Base-by-base conservation (phyloP, 2,329 filamentous ascomycete species). In the Ceratocystis eucalypticola region DNA sequence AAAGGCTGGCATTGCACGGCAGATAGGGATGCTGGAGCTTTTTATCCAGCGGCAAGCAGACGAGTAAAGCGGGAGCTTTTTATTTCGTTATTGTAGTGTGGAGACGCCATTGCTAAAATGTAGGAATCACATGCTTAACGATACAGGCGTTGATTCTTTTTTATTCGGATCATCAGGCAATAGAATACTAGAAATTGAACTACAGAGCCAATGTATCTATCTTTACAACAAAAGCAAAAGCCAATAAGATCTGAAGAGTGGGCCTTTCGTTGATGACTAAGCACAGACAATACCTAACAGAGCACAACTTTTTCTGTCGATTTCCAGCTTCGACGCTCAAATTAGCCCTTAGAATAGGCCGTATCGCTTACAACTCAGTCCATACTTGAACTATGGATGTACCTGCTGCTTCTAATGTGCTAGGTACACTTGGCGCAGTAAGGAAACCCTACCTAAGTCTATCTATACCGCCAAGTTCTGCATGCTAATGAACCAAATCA, bases 11-110 rank as follows among this genome's bases (percentile, higher is more conserved):
- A 84, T 86, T 69, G 88, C 88, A 67, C 82, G 83, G 73, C 88
- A 85, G 77, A 79, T 80, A 66, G 80, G 80, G 8, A 75, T 92
- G 12, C 73, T 95, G 37, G 88, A 91, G 72, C 76, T 90, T 33
- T 95, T 95, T 69, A 65, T 78, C 65, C 72, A 73, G 66, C 71
- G 72, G 57, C 53, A 57, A 57, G 25, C 53, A 30, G 53, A 57
- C 25, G 53, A 33, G 25, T 57, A 28, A 46, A 10, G 37, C 15
- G 33, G 7, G 20, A 2, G 30, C 33, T 12, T n/a, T 50, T n/a
- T 6, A 22, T 22, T 1, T 15, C 46, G n/a, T 12, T 37, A 12
- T 12, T 37, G 33, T 12, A 37, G 10, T 22, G 20, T 50, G 46
- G 46, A n/a, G 46, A 8, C 12, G 20, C 22, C 10, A 50, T n/a